Conservation (phyloP, 176 grass and related monocot species). For the Triticum aestivum region IWGSC_CS_RefSeq_v2.1 NC_057802.1:492707022-492707521, state of each 20-base stretch:
- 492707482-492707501: constrained; percentile 24
- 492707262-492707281: constrained; percentile 5
- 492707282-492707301: neutral
- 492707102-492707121: constrained; percentile 92
- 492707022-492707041: too few species aligned
- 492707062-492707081: neutral
- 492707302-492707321: neutral
- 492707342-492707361: constrained; percentile 36
- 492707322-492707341: constrained; percentile 30
- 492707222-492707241: constrained; percentile 46
- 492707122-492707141: constrained; percentile 75
- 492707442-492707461: neutral
- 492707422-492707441: neutral
- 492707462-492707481: constrained; percentile 39
- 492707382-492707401: constrained; percentile 27
- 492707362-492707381: constrained; percentile 17
- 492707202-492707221: constrained; percentile 48
- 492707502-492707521: constrained; percentile 20
- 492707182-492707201: constrained; percentile 71
- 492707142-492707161: constrained; percentile 84
- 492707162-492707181: constrained; percentile 83
- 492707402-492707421: neutral
- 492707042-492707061: neutral
- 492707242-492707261: constrained; percentile 40
- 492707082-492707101: constrained; percentile 10